Evolutionary conservation across 75 land plant species (phyloP).

Genomic region (Larix kaempferi): DNA sequence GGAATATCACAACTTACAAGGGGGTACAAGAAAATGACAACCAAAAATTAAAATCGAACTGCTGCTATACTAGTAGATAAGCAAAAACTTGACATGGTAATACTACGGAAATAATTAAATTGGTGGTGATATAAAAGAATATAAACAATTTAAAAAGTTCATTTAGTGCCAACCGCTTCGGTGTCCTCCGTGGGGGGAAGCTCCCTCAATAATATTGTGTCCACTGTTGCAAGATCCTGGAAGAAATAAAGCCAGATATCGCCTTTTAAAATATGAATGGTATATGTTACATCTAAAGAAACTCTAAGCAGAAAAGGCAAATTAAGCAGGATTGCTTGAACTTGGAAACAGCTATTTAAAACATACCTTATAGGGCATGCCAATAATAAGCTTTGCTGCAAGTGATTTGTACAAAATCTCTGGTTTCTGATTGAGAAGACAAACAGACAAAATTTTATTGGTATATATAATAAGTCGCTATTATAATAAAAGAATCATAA

Average conservation of each 20-base stretch:
- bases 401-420: slow-evolving; percentile 85
- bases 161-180: slow-evolving; percentile 53
- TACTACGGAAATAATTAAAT: not conserved
- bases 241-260: slow-evolving; percentile 7
- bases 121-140: not conserved
- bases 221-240: slow-evolving; percentile 97
- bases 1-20: not conserved
- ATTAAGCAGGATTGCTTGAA: not conserved
- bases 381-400: slow-evolving; percentile 92
- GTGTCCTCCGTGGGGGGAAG: slow-evolving; percentile 81
- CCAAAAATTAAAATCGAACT: not conserved
- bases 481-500: not conserved
- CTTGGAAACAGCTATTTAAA: not conserved
- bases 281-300: not conserved
- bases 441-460: slow-evolving; percentile 2
- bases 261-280: not conserved
- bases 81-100: not conserved
- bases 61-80: not conserved
- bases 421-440: slow-evolving; percentile 55
- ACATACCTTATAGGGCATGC: slow-evolving; percentile 97
- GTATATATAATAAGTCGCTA: not conserved
- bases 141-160: slow-evolving; percentile 5
- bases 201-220: slow-evolving; percentile 77
- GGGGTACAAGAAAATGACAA: not conserved
- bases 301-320: not conserved